Base-by-base conservation (phyloP, 768 basidiomycete genomes). In the Leccinum disarticulatum region DNA sequence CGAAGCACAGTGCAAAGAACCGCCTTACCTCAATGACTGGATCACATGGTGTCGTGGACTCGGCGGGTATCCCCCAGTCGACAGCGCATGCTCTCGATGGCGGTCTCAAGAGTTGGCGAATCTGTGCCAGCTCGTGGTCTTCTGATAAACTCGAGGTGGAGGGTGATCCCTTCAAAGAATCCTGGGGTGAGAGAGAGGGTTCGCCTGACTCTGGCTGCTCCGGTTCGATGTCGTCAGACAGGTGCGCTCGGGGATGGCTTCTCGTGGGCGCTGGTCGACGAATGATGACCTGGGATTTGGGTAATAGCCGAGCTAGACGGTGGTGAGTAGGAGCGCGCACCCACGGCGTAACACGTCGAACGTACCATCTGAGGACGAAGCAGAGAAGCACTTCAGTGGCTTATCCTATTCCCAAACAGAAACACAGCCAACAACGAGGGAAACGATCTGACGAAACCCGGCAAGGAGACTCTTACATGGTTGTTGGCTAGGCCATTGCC, bases 61-160 rank as follows among this genome's bases (percentile, higher is more conserved):
- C 78, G 0, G 84, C 77, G 0, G 90, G 88, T 60, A 95, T 90
- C 6, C 90, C 92, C 87, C 90, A 94, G 66, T 93, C 84, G 1
- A 76, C 77, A 3, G 87, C 64, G 25, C 84, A 88, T 1, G 83
- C 78, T 60, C 91, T 86, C 2, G 83, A 78, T 17, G 85, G 83
- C 4, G 90, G 91, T 13, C 73, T 76, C 28, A 92, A 74, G 3
- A 89, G 74, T 4, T 74, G 71, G 38, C 87, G 80, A 19, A 91
- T 81, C 10, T 72, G 78, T 8, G 76, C 62, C 1, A 87, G 65
- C 61, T 90, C 88, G 61, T 83, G 81, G 35, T 55, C 58, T 51
- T 74, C 69, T 17, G 64, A 60, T 2, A 68, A 53, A 63, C 69
- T 52, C 9, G 67, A 51, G 22, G 65, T 8, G 3, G 64, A 59